These are phyloP conservation scores for Voacanga thouarsii DNA, from an alignment of 257 asterid species.

Conservation along the genomic window DNA sequence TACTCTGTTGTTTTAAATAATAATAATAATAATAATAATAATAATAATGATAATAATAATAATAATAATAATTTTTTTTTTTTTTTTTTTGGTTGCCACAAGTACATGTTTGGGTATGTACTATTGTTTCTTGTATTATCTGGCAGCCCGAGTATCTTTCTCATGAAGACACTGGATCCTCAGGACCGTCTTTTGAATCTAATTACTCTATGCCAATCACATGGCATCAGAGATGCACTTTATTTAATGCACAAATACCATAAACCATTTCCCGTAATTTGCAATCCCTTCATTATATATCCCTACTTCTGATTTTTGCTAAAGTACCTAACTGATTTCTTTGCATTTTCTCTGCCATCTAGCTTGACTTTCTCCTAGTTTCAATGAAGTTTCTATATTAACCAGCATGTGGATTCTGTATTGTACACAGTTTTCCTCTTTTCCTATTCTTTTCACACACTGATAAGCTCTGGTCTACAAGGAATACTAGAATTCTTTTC, in stretches of 20 bases:
- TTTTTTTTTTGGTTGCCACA: no score
- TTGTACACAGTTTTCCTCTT: background rate
- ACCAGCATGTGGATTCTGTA: background rate
- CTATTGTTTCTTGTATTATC: background rate
- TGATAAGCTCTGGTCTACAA: background rate
- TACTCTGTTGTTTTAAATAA: no score
- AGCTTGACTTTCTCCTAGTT: background rate
- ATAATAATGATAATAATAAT: no score
- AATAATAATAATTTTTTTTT: no score
- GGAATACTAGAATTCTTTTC: background rate
- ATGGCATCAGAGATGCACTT: background rate
- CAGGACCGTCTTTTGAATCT: background rate
- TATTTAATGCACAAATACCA: background rate
- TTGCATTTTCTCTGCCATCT: background rate
- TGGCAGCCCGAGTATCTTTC: background rate
- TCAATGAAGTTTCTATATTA: background rate
- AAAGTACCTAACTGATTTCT: background rate
- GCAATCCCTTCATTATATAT: background rate
- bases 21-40: no score
- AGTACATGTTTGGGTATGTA: background rate
- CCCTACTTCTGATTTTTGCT: background rate
- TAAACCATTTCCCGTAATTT: background rate
- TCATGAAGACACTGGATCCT: background rate
- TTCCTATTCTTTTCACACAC: background rate
- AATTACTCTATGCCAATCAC: background rate